Evolutionary conservation across 192 early-diverging fungal species (phyloP).

Genomic region (Kickxella alabastrina): DNA sequence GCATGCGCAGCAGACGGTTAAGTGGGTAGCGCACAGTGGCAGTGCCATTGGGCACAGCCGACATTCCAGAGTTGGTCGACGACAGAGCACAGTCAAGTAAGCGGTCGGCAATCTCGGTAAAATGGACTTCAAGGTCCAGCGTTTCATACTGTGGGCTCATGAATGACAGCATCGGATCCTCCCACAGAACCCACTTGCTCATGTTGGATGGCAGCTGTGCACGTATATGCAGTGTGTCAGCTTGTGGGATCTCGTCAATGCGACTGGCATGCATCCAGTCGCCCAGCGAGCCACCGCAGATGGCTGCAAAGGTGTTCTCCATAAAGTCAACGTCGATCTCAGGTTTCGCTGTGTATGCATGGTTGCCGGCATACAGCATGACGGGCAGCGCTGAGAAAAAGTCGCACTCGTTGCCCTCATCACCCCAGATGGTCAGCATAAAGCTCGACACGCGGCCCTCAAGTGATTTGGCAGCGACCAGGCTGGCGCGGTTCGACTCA

Average conservation of each 20-base stretch:
- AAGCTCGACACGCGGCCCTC: slow-evolving; percentile 60
- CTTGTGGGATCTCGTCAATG: slow-evolving; percentile 52
- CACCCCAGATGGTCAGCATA: slow-evolving; percentile 87
- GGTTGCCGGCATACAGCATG: slow-evolving; percentile 71
- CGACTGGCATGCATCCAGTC: slow-evolving; percentile 68
- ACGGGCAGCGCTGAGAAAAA: slow-evolving; percentile 77
- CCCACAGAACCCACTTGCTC: slow-evolving; percentile 85
- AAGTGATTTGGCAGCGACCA: slow-evolving; percentile 61
- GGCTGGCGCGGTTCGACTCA: slow-evolving; percentile 68
- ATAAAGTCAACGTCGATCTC: slow-evolving; percentile 60
- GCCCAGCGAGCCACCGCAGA: slow-evolving; percentile 76
- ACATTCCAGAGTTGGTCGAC: slow-evolving; percentile 9
- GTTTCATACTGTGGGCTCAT: slow-evolving; percentile 73
- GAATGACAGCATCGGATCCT: slow-evolving; percentile 73
- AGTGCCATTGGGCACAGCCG: background rate
- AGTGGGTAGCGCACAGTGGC: slow-evolving; percentile 55
- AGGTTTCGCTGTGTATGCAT: slow-evolving; percentile 62
- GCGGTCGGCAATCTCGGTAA: slow-evolving; percentile 52
- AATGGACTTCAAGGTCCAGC: slow-evolving; percentile 67
- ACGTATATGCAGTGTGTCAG: slow-evolving; percentile 43
- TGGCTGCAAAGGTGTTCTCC: slow-evolving; percentile 63
- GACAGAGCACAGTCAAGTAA: slow-evolving; percentile 52
- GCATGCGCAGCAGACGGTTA: slow-evolving; percentile 64
- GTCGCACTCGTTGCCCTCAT: slow-evolving; percentile 90
- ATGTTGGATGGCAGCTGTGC: slow-evolving; percentile 65